A percentile compares a stretch with the other conserved stretches of the same genome.
Evolutionary conservation across 768 basidiomycete species (phyloP).

Genomic region (Pleurotus giganteus): DNA sequence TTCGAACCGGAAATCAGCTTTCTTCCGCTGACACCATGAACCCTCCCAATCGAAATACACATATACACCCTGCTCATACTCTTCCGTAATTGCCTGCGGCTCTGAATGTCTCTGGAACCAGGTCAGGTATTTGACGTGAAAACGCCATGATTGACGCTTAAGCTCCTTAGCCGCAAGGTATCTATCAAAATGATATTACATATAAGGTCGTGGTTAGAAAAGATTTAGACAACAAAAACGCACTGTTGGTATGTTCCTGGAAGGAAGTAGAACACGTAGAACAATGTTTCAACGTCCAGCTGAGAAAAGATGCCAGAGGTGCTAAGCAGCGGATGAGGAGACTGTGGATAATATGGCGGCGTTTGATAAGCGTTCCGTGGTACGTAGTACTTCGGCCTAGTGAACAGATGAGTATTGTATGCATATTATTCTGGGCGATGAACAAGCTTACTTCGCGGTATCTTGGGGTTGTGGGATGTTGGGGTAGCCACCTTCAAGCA

Average conservation of each 20-base stretch:
- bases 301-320: constrained; percentile 85
- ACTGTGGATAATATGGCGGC: constrained; percentile 93
- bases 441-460: constrained; percentile 79
- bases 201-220: background rate
- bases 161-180: constrained; percentile 96
- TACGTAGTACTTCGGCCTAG: constrained; percentile 94
- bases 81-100: constrained; percentile 97
- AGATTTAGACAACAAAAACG: constrained; percentile 24
- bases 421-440: constrained; percentile 1
- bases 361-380: constrained; percentile 90
- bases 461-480: constrained; percentile 91
- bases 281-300: constrained; percentile 94
- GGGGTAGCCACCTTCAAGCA: constrained; percentile 88
- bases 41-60: constrained; percentile 99
- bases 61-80: constrained; percentile 99
- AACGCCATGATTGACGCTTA: constrained; percentile 97
- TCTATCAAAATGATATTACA: constrained; percentile 36
- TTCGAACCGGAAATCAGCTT: constrained; percentile 96
- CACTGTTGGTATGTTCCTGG: constrained; percentile 98
- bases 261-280: constrained; percentile 98
- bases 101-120: constrained; percentile 99
- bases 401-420: constrained; percentile 11
- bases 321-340: constrained; percentile 75
- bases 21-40: constrained; percentile 97
- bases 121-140: constrained; percentile 98